Conservation (phyloP, 2,329 filamentous ascomycete species). For the Diaporthe nobilis region DNA sequence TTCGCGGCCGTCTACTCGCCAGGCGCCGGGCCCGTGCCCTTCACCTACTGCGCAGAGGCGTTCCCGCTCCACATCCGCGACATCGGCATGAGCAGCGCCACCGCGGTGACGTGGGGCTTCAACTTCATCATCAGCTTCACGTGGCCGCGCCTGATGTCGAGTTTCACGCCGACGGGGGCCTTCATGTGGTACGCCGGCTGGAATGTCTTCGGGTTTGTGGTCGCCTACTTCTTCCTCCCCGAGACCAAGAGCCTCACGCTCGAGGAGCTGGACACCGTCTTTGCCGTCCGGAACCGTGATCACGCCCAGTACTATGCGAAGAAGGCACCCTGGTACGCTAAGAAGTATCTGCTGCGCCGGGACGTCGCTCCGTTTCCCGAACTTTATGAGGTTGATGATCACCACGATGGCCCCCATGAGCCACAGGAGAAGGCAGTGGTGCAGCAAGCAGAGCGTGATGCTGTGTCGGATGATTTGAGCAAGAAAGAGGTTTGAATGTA, state of each 20-base stretch:
- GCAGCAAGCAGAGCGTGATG: background rate
- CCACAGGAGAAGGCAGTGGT: constrained; percentile 4
- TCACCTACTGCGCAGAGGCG: constrained; percentile 66
- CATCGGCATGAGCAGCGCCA: constrained; percentile 64
- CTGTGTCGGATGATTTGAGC: background rate
- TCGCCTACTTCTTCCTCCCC: constrained; percentile 70
- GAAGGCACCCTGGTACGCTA: constrained; percentile 17
- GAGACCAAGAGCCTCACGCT: constrained; percentile 72
- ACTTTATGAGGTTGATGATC: constrained; percentile 21
- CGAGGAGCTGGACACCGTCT: constrained; percentile 66
- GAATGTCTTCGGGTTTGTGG: constrained; percentile 66
- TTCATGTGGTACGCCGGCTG: constrained; percentile 69
- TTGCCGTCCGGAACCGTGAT: constrained; percentile 7
- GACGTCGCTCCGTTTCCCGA: constrained; percentile 7
- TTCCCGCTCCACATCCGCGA: constrained; percentile 69
- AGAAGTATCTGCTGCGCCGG: constrained; percentile 11
- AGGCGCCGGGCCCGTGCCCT: constrained; percentile 53
- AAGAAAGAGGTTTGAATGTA: background rate
- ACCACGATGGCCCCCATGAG: background rate
- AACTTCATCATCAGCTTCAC: constrained; percentile 30
- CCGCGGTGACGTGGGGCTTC: constrained; percentile 21
- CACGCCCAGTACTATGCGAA: constrained; percentile 8
- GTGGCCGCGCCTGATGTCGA: constrained; percentile 63
- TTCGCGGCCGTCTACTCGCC: constrained; percentile 67
- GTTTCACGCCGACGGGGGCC: constrained; percentile 56